Base-by-base conservation (phyloP, 805 yeast genomes). In the Wickerhamiella domercqiae region DNA sequence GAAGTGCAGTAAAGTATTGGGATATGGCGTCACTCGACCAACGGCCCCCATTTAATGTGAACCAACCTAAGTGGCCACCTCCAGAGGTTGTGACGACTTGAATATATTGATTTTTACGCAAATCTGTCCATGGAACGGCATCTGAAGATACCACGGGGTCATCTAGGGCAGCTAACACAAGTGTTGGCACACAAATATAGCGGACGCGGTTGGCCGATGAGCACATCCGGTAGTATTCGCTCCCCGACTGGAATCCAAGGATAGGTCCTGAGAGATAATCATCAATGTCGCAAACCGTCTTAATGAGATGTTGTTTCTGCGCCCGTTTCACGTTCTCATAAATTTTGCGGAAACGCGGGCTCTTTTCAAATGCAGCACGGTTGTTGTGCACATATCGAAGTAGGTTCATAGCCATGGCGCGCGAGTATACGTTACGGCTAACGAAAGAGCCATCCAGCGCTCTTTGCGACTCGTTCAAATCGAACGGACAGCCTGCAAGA, bases 1-100 rank as follows among this genome's bases (percentile, higher is more conserved):
- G 54, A 37, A 63, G 53, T 3, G 57, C 51, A 21, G 48, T 45
- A 41, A 70, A 52, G 44, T 68, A 63, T 39, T 60, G 57, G 19
- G 70, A 55, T 30, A 73, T 42, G 19, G 76, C 77, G 5, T 61
- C 59, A 3, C 70, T 57, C 46, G 67, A 71, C 93, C 93, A 82
- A 48, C 83, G 69, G 30, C 63, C 62, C 19, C 78, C 78, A 19
- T 65, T 59, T 34, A 63, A 57, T 45, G 67, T 63, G 43, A 73
- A 81, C 77, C 78, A 81, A n/a, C 81, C 90, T 38, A 81, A 64
- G 56, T 81, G 94, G 1, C 93, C 93, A 5, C 94, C 94, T 37
- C 69, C 62, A 30, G 68, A 64, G 5, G 86, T 76, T 41, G 73
- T 67, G 4, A 74, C 62, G 49, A 76, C 46, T 32, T 68, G 57